Base-by-base conservation (phyloP, 169 alveolate genomes). In the Plasmodium chabaudi region DNA sequence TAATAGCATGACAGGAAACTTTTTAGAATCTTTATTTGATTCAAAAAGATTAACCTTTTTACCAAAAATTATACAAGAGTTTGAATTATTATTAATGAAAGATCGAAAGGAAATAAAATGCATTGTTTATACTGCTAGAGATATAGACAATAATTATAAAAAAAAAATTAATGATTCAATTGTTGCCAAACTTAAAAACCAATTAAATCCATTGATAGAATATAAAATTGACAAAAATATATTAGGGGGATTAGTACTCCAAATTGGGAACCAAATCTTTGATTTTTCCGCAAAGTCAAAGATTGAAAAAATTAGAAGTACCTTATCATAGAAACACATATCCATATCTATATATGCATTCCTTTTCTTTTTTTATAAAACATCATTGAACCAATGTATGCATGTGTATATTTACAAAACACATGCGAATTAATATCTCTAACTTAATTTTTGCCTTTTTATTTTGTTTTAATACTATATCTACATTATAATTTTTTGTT, bases 61-160 rank as follows among this genome's bases (percentile, higher is more conserved):
- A 57, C 59, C 51, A 34, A 82, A 82, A 67, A 67, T 82, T 34
- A 82, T 82, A 47, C 74, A 82, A 67, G 90, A 82, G 44, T 82
- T 82, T 59, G 90, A 82, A 67, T 27, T 82, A 12, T 60, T 82
- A 46, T 60, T 82, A 65, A 67, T 82, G 72, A 65, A 53, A 27
- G 84, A 82, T 9, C 67, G 82, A 60, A 82, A 82, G 68, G 90
- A 82, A 82, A 82, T 82, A 7, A 82, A 82, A 59, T 82, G 90
- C 68, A 4, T 67, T 42, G 90, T 82, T 47, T 82, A 67, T 60
- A 82, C 90, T 27, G 74, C 90, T 15, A 82, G 55, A 55, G 90
- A 82, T 44, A 67, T 82, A 9, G 75, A 67, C 60, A 82, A 67
- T 47, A 56, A 23, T 55, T 59, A 67, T 46, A 82, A 82, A 44